phyloP scores from a whole-genome alignment of 2,329 filamentous ascomycete species.

The Trichoderma semiorbis region DNA sequence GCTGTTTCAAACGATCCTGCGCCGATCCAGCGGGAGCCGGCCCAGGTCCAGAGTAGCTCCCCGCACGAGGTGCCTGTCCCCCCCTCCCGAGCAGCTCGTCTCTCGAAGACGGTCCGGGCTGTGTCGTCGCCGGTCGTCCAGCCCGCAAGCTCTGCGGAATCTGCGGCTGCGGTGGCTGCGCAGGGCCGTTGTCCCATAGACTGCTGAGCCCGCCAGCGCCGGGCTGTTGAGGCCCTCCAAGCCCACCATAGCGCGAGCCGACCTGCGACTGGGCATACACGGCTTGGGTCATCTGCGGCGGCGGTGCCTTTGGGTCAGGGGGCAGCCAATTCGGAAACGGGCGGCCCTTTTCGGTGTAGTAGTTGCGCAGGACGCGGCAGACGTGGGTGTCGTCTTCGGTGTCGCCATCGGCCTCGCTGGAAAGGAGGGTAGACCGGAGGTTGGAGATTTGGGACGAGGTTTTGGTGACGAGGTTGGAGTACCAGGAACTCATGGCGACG shows the following conservation, averaged over 20 bases:
- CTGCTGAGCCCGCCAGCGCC: conserved; percentile 46
- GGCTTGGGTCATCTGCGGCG: conserved; percentile 53
- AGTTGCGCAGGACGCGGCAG: conserved; percentile 84
- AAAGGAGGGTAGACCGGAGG: conserved; percentile 66
- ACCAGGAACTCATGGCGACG: conserved; percentile 70
- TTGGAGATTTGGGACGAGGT: conserved; percentile 64
- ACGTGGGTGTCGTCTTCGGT: conserved; percentile 91
- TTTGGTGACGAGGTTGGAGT: conserved; percentile 67
- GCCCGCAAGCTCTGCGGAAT: conserved; percentile 44
- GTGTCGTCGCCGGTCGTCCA: conserved; percentile 35
- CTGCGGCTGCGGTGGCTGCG: conserved; percentile 31
- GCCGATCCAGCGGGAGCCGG: conserved; percentile 44
- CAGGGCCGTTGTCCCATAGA: conserved; percentile 52
- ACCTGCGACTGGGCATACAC: conserved; percentile 52
- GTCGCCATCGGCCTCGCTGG: conserved; percentile 64
- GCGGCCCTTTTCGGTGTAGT: conserved; percentile 86
- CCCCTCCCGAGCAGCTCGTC: conserved; percentile 44
- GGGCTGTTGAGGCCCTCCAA: conserved; percentile 21
- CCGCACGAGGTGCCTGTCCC: conserved; percentile 61
- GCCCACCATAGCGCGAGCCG: conserved; percentile 52
- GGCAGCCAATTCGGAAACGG: conserved; percentile 84
- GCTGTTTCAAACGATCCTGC: conserved; percentile 77
- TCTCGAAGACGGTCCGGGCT: conserved; percentile 23
- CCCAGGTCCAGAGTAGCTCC: conserved; percentile 63
- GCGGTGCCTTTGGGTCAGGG: conserved; percentile 73